A percentile compares a stretch with the other conserved stretches of the same genome.
These are phyloP conservation scores for Candida qinlingensis DNA, from an alignment of 805 yeast species.

Conservation along the genomic window DNA sequence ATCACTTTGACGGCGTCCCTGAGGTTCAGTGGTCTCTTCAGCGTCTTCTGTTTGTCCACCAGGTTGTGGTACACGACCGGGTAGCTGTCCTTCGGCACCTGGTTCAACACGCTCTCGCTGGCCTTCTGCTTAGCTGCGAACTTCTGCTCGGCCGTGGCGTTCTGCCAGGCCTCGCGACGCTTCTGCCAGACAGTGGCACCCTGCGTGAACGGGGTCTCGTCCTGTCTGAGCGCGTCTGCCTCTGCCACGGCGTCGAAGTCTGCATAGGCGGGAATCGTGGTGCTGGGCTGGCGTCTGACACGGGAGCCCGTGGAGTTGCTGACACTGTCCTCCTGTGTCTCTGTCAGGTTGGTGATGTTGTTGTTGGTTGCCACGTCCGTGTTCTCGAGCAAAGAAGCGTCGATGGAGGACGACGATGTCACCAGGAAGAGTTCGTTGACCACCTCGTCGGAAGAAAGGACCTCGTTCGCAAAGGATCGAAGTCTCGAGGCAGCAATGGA, in stretches of 20 bases:
- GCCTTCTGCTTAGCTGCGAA: constrained; percentile 14
- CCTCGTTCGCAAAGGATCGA: constrained; percentile 42
- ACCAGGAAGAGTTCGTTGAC: constrained; percentile 45
- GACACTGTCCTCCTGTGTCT: constrained; percentile 1
- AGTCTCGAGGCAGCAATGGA: constrained; percentile 31
- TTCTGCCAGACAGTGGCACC: constrained; percentile 67
- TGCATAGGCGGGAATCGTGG: constrained; percentile 18
- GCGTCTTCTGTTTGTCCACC: constrained; percentile 61
- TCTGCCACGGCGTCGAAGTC: constrained; percentile 30
- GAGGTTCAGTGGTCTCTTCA: constrained; percentile 69
- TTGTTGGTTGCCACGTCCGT: not conserved
- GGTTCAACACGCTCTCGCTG: constrained; percentile 20
- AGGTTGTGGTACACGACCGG: constrained; percentile 61
- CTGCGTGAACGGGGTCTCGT: constrained; percentile 32
- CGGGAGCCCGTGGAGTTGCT: not conserved
- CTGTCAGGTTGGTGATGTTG: not conserved
- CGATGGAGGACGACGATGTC: constrained; percentile 29
- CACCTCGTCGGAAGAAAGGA: constrained; percentile 43
- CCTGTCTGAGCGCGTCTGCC: constrained; percentile 10
- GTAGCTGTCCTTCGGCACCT: constrained; percentile 46
- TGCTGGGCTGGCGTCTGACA: not conserved
- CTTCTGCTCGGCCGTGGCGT: constrained; percentile 27
- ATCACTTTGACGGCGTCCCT: constrained; percentile 66
- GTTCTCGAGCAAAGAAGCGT: constrained; percentile 24
- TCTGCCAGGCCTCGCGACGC: constrained; percentile 65